phyloP scores from a whole-genome alignment of 1,284 basidiomycete species.

The Boletus holoroseus region DNA sequence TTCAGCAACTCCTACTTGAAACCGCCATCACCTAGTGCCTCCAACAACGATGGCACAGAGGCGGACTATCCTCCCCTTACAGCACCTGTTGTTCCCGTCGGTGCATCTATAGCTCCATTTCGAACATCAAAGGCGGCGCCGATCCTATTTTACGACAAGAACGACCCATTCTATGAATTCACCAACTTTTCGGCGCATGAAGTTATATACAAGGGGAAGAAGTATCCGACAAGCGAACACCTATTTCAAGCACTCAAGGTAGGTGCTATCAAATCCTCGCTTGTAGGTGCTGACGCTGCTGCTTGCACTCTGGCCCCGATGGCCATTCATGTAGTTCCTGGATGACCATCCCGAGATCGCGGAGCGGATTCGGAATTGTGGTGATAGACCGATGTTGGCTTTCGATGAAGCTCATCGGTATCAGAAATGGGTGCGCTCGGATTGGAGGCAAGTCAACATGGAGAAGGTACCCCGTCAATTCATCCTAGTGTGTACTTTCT shows the following conservation, averaged over 20 bases:
- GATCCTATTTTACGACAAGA: constrained; percentile 56
- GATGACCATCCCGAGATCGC: constrained; percentile 52
- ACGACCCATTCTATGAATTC: constrained; percentile 60
- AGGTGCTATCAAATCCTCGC: constrained; percentile 1
- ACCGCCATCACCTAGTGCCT: constrained; percentile 6
- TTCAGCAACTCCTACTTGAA: constrained; percentile 20
- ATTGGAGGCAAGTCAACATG: constrained; percentile 61
- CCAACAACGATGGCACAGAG: constrained; percentile 10
- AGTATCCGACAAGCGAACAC: constrained; percentile 64
- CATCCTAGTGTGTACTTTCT: background rate
- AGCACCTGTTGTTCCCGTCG: constrained; percentile 27
- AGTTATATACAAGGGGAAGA: constrained; percentile 50
- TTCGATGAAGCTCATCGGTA: constrained; percentile 63
- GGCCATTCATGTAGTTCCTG: constrained; percentile 42
- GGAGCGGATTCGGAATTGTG: constrained; percentile 58
- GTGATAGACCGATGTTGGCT: constrained; percentile 53
- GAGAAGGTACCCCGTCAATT: constrained; percentile 40
- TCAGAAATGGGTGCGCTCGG: constrained; percentile 50
- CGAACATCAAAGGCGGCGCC: constrained; percentile 29
- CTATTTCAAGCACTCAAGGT: constrained; percentile 67
- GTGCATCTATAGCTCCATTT: constrained; percentile 31
- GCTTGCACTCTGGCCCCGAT: background rate
- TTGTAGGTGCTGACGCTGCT: background rate
- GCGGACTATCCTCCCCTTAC: constrained; percentile 33
- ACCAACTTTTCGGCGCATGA: constrained; percentile 64